Evolutionary conservation across 176 grass and related monocot genomes (phyloP).

Genomic region (Juncus effusus): DNA sequence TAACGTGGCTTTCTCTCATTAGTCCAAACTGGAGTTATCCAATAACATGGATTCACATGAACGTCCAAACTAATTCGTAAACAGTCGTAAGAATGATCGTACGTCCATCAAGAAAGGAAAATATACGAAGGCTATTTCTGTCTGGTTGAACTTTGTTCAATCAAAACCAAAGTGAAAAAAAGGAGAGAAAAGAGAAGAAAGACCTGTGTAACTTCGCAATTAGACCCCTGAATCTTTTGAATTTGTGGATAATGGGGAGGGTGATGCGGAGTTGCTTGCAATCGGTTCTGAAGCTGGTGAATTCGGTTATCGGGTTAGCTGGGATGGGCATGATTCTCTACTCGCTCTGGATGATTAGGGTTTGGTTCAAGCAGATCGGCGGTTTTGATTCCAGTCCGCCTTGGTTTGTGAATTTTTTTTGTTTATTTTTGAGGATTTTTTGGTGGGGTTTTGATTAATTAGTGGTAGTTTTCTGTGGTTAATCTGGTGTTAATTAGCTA

Average conservation of each 20-base stretch:
- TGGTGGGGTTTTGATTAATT: background rate
- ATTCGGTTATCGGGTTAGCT: slow-evolving; percentile 71
- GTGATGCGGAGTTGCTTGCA: slow-evolving; percentile 60
- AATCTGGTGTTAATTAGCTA: background rate
- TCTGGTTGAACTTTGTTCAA: too few species aligned
- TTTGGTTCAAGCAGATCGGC: slow-evolving; percentile 49
- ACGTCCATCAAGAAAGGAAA: too few species aligned
- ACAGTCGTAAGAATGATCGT: too few species aligned
- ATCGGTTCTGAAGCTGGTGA: slow-evolving; percentile 80
- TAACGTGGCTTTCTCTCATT: background rate
- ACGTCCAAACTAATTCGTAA: too few species aligned
- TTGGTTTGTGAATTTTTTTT: slow-evolving; percentile 38
- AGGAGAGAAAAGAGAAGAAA: background rate
- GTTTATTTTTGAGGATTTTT: background rate
- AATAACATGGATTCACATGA: too few species aligned
- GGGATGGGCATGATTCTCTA: slow-evolving; percentile 97
- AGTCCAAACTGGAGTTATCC: too few species aligned
- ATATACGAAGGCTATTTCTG: too few species aligned
- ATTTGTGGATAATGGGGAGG: slow-evolving; percentile 37
- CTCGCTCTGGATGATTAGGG: slow-evolving; percentile 90
- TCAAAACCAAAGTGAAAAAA: background rate
- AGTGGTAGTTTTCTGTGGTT: background rate
- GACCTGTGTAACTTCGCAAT: background rate
- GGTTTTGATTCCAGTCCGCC: slow-evolving; percentile 33
- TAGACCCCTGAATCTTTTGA: background rate